These are phyloP conservation scores for Psilocybe cubensis DNA, from an alignment of 768 basidiomycete species.

Conservation along the genomic window DNA sequence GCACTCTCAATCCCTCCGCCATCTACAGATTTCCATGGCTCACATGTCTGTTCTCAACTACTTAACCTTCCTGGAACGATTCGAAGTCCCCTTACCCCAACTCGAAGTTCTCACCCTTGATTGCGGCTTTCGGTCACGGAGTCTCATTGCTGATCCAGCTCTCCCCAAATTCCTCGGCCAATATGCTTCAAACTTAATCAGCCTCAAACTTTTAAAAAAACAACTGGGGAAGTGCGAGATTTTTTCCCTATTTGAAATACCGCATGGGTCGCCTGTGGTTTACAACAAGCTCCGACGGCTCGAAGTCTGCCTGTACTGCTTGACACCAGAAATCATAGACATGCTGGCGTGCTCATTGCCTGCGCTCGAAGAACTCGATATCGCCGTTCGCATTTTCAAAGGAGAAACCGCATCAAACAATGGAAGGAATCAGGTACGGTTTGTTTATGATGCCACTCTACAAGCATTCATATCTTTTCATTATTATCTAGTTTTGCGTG, in stretches of 20 bases:
- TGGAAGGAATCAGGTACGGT: not conserved
- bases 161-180: not conserved
- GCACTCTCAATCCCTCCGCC: not conserved
- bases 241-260: not conserved
- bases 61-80: not conserved
- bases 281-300: not conserved
- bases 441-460: not conserved
- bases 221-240: not conserved
- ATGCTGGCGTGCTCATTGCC: not conserved
- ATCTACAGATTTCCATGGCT: not conserved
- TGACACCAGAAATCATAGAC: not conserved
- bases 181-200: not conserved
- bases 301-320: not conserved
- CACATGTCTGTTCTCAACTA: not conserved
- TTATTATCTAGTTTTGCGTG: not conserved
- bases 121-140: not conserved
- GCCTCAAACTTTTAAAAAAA: not conserved
- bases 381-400: not conserved
- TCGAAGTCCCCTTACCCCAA: not conserved
- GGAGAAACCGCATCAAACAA: not conserved
- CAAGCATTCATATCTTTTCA: not conserved
- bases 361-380: not conserved
- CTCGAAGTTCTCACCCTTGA: not conserved
- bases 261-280: too few species aligned
- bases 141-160: not conserved